phyloP scores from a whole-genome alignment of 306 rosid species.

The Cucurbita ficifolia region DNA sequence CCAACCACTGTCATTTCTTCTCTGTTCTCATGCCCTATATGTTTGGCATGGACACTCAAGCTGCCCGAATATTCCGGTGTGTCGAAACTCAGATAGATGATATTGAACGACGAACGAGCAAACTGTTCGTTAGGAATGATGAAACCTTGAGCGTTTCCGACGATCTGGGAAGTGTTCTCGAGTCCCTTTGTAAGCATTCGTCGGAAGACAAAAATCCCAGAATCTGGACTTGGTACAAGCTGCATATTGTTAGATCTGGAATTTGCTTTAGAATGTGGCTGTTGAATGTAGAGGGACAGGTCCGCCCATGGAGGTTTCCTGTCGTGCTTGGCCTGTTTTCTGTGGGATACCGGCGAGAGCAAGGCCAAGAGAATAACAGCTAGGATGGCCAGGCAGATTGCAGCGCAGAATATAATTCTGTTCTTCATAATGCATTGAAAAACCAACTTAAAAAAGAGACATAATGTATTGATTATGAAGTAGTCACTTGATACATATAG shows the following conservation, averaged over 20 bases:
- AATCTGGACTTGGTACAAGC: not conserved
- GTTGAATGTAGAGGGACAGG: slow-evolving; percentile 69
- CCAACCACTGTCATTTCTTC: slow-evolving; percentile 50
- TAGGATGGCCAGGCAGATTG: slow-evolving; percentile 40
- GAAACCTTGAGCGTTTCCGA: slow-evolving; percentile 63
- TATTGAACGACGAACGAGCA: slow-evolving; percentile 45
- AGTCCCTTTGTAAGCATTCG: slow-evolving; percentile 58
- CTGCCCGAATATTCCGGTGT: slow-evolving; percentile 48
- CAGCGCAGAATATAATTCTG: slow-evolving; percentile 36
- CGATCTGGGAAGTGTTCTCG: slow-evolving; percentile 41
- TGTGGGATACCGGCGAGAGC: slow-evolving; percentile 40
- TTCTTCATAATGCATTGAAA: slow-evolving; percentile 24
- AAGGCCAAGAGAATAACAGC: slow-evolving; percentile 54
- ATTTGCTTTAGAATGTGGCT: slow-evolving; percentile 16
- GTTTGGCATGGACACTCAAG: slow-evolving; percentile 42
- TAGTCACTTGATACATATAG: not conserved
- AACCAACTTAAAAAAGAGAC: not conserved
- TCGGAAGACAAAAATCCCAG: slow-evolving; percentile 46
- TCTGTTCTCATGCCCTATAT: slow-evolving; percentile 15
- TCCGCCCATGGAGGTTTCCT: slow-evolving; percentile 42
- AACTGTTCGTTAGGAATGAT: slow-evolving; percentile 49
- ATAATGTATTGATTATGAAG: not conserved
- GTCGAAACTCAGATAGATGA: slow-evolving; percentile 58
- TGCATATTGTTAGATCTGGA: slow-evolving; percentile 12
- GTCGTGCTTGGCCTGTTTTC: slow-evolving; percentile 7